phyloP scores from a whole-genome alignment of 2,329 filamentous ascomycete genomes.

The Fusarium algeriense region DNA sequence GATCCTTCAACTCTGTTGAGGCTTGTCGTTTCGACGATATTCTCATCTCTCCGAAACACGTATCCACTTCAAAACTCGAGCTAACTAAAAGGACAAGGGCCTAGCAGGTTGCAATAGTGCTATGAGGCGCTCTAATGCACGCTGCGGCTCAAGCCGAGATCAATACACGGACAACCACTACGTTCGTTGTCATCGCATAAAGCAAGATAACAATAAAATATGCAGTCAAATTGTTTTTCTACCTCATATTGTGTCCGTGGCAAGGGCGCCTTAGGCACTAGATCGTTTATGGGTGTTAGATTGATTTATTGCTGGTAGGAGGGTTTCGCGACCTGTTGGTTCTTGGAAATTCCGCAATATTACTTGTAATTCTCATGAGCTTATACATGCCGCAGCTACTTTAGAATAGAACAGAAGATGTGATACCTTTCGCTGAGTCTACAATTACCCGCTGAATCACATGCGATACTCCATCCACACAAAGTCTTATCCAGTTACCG shows the following conservation, averaged over 20 bases:
- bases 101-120: too few relatives aligned
- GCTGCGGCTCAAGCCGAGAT: too few relatives aligned
- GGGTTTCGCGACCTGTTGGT: neutral
- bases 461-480: neutral
- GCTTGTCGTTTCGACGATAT: neutral
- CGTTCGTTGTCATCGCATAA: too few relatives aligned
- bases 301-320: neutral
- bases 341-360: neutral
- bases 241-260: too few relatives aligned
- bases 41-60: neutral
- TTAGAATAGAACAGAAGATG: neutral
- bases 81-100: too few relatives aligned
- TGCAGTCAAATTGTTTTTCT: too few relatives aligned
- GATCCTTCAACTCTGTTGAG: neutral
- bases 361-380: neutral
- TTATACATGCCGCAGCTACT: neutral
- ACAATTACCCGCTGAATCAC: neutral
- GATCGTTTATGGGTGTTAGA: neutral
- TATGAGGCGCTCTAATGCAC: too few relatives aligned
- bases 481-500: neutral
- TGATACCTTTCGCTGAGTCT: neutral
- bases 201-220: too few relatives aligned
- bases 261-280: too few relatives aligned
- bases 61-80: too few relatives aligned
- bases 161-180: too few relatives aligned